These are phyloP conservation scores for Russula earlei DNA, from an alignment of 768 basidiomycete species.

Conservation along the genomic window DNA sequence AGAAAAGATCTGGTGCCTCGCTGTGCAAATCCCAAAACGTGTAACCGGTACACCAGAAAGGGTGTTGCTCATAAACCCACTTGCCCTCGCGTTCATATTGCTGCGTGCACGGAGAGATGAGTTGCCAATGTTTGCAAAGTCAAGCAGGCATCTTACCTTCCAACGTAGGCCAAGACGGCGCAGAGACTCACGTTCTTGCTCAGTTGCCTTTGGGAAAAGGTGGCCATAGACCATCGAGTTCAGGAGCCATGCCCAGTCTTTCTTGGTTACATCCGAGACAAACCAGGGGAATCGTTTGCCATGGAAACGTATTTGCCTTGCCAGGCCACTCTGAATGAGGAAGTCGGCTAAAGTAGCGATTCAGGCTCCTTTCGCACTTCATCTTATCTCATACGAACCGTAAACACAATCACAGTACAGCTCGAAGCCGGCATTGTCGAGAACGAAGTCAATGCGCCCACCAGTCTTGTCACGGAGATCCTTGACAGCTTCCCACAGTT, in stretches of 20 bases:
- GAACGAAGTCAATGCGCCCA: slow-evolving; percentile 49
- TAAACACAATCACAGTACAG: slow-evolving; percentile 83
- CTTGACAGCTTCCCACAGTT: slow-evolving; percentile 68
- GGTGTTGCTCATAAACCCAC: slow-evolving; percentile 92
- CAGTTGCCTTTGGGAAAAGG: slow-evolving; percentile 76
- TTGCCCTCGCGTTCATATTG: slow-evolving; percentile 88
- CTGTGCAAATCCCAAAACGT: slow-evolving; percentile 83
- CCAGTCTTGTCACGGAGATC: slow-evolving; percentile 33
- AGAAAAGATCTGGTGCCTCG: slow-evolving; percentile 85
- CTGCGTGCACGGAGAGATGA: slow-evolving; percentile 30
- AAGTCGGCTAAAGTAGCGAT: slow-evolving; percentile 61
- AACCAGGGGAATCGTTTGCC: slow-evolving; percentile 96
- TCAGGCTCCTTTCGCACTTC: neutral
- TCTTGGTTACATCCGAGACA: slow-evolving; percentile 85
- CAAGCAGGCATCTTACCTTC: slow-evolving; percentile 48
- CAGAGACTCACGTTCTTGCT: slow-evolving; percentile 73
- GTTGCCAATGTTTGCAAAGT: neutral
- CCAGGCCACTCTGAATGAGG: slow-evolving; percentile 82
- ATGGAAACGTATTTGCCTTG: slow-evolving; percentile 81
- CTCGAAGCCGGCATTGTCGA: slow-evolving; percentile 86
- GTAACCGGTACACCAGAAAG: slow-evolving; percentile 95
- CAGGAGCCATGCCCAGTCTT: slow-evolving; percentile 90
- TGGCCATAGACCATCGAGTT: slow-evolving; percentile 88
- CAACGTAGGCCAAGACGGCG: slow-evolving; percentile 73
- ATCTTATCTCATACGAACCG: slow-evolving; percentile 36